Evolutionary conservation across 1,284 basidiomycete species (phyloP).

Genomic region (Boletus sp.): DNA sequence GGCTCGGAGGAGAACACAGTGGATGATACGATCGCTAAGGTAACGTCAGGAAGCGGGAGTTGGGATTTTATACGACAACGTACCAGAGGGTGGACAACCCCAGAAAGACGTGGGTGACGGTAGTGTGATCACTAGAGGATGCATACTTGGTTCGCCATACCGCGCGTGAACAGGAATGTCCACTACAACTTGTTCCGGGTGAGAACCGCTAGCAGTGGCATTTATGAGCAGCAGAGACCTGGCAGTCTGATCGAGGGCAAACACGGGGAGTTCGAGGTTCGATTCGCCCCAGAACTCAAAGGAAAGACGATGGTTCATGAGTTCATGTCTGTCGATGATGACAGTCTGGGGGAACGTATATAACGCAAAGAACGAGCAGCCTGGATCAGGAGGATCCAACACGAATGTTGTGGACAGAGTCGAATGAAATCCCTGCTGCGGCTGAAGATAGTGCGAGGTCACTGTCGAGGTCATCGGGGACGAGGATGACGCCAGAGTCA

Average conservation of each 20-base stretch:
- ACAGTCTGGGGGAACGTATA: conserved; percentile 33
- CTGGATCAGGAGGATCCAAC: conserved; percentile 12
- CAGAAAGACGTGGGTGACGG: conserved; percentile 34
- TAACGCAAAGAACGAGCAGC: conserved; percentile 34
- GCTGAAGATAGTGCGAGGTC: conserved; percentile 27
- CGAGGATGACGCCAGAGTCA: no score
- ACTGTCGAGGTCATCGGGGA: conserved; percentile 26
- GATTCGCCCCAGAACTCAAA: conserved; percentile 40
- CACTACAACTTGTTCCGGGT: conserved; percentile 13
- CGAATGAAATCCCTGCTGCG: conserved; percentile 35
- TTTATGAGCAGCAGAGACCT: conserved; percentile 31
- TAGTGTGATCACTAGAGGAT: conserved; percentile 22
- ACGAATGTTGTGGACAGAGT: conserved; percentile 34
- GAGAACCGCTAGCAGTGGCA: conserved; percentile 12
- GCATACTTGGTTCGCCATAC: conserved; percentile 30
- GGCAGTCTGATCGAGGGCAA: conserved; percentile 32
- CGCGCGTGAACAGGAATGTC: conserved; percentile 38
- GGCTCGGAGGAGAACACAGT: conserved; percentile 15
- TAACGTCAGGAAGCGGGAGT: conserved; percentile 8
- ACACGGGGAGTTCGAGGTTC: conserved; percentile 39
- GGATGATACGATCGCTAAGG: conserved; percentile 14
- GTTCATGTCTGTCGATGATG: conserved; percentile 39
- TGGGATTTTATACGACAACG: conserved; percentile 6
- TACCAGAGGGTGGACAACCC: conserved; percentile 34
- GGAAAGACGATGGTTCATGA: conserved; percentile 28